Evolutionary conservation across 2,329 filamentous ascomycete genomes (phyloP), one percentile per base, ranked within the genome.

Genomic region (Sarocladiaceae sp.): DNA sequence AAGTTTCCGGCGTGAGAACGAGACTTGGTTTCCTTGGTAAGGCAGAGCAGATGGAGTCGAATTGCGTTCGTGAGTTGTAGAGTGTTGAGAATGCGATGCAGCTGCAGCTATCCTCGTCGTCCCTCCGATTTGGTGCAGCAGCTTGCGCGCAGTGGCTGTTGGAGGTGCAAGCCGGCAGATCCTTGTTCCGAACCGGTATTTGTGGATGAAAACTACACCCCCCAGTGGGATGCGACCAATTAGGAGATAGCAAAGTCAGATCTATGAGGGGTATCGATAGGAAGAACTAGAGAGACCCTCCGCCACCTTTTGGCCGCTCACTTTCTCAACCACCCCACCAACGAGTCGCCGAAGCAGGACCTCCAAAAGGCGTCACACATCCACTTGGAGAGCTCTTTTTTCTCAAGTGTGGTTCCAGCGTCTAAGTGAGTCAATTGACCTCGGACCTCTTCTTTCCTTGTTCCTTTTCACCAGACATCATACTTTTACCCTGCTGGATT

Each of bases 251-350:
- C 15, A 4, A 41, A 27, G 13, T 16, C 23, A 41, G 12, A 15
- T 4, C 6, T 18, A 5, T 3, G 23, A 15, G 37, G 37, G 37
- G 37, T 41, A 16, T 3, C 23, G 3, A 18, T 9, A 29, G 13
- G 12, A 3, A 6, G 10, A 6, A 6, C 23, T 41, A 41, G 29
- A 13, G 15, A 9, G 23, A 41, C 37, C 37, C 37, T 41, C 37
- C 37, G 37, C 37, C 37, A 41, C 37, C 37, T 41, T 41, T 41
- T n/a, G n/a, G n/a, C n/a, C n/a, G n/a, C n/a, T n/a, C n/a, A n/a
- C n/a, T n/a, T n/a, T n/a, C n/a, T n/a, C n/a, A n/a, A n/a, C n/a
- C 37, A 27, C 37, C 37, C 37, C 37, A 41, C 37, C 15, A 41
- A n/a, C n/a, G n/a, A 4, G n/a, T 16, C 40, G 26, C 40, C 40